Conservation (phyloP, 352 stramenopile species). For the Globisporangium nunn region DNA sequence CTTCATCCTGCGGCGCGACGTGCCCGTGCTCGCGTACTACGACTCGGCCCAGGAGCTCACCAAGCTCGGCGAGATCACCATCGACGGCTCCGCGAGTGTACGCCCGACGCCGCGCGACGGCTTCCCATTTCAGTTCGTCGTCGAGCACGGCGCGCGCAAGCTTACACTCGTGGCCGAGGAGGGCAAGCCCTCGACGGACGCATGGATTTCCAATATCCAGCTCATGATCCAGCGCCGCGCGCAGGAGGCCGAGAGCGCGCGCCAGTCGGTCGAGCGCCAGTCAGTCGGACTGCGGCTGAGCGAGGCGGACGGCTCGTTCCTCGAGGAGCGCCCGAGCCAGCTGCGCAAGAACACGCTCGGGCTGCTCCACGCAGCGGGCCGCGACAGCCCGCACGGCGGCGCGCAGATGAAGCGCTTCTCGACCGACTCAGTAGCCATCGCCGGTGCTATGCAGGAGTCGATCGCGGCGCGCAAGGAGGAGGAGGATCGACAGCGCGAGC, state of each 20-base stretch:
- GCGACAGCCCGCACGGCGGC: conserved; percentile 13
- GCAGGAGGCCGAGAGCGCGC: conserved; percentile 18
- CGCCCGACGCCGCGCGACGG: conserved; percentile 35
- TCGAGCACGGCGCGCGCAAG: conserved; percentile 60
- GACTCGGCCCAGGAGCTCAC: conserved; percentile 64
- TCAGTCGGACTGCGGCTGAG: conserved; percentile 22
- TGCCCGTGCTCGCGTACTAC: conserved; percentile 77
- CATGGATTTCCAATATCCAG: conserved; percentile 61
- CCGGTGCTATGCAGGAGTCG: conserved; percentile 48
- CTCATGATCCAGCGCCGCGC: conserved; percentile 34
- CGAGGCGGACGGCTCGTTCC: conserved; percentile 24
- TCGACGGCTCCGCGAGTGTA: conserved; percentile 62
- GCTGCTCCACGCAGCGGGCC: conserved; percentile 8
- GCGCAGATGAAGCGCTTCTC: conserved; percentile 53
- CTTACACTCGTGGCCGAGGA: conserved; percentile 70
- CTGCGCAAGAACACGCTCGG: conserved; percentile 25
- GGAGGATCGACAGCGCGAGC: conserved; percentile 33
- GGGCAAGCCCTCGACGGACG: conserved; percentile 35
- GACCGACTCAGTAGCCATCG: conserved; percentile 57
- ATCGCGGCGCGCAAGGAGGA: conserved; percentile 31
- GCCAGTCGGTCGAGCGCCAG: conserved; percentile 22
- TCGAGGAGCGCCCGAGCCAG: conserved; percentile 25
- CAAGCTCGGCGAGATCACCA: conserved; percentile 71
- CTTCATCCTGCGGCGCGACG: conserved; percentile 75
- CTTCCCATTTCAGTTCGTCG: conserved; percentile 59